These are phyloP conservation scores for Phaffia australis DNA, from an alignment of 768 basidiomycete genomes.

Conservation along the genomic window DNA sequence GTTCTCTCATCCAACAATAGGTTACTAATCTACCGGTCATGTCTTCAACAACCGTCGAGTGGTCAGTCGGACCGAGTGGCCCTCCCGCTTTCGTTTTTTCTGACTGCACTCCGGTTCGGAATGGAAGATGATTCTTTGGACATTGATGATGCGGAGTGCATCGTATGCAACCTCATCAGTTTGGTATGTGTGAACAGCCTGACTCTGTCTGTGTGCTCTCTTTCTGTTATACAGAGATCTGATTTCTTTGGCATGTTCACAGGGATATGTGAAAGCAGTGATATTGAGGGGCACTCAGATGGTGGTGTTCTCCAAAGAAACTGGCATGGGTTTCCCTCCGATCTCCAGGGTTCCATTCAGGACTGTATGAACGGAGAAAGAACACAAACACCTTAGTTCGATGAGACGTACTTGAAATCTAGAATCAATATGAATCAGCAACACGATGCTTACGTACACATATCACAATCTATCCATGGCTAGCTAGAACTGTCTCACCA, in stretches of 20 bases:
- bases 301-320: constrained; percentile 20
- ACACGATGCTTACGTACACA: no score
- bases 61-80: not conserved
- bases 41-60: constrained; percentile 3
- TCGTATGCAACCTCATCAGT: constrained; percentile 15
- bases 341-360: constrained; percentile 1
- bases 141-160: constrained; percentile 24
- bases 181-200: constrained; percentile 1
- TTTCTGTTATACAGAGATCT: not conserved
- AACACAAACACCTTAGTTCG: no score
- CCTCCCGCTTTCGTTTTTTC: constrained; percentile 16
- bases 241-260: not conserved
- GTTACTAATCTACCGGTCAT: no score
- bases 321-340: constrained; percentile 19
- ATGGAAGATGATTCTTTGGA: constrained; percentile 15
- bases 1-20: no score
- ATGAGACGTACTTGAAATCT: no score
- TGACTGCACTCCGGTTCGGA: constrained; percentile 17
- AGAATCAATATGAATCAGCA: no score
- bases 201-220: not conserved
- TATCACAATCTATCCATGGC: no score
- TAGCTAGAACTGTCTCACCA: no score
- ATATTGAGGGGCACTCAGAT: constrained; percentile 14
- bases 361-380: no score
- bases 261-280: constrained; percentile 22